These are phyloP conservation scores for Paulownia fortunei DNA, from an alignment of 257 asterid genomes.

Conservation along the genomic window DNA sequence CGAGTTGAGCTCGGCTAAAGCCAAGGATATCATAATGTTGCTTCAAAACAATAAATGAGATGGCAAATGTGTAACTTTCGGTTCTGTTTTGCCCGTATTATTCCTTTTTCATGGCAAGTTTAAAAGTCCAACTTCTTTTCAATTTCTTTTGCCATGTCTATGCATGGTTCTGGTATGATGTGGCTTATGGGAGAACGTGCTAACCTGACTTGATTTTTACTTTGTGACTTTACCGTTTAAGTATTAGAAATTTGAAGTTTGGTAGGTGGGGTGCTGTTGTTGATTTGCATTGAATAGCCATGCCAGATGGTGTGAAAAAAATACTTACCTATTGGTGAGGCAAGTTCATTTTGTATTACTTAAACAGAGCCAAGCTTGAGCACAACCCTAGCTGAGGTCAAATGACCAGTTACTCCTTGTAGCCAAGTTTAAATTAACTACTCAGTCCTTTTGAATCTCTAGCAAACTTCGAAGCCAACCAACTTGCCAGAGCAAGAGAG, in stretches of 20 bases:
- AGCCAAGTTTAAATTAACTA: constrained; percentile 3
- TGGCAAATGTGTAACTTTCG: background rate
- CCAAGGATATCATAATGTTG: background rate
- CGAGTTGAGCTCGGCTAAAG: background rate
- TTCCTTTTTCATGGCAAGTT: background rate
- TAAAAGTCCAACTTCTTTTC: background rate
- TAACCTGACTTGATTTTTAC: background rate
- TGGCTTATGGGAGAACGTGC: background rate
- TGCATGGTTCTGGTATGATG: background rate
- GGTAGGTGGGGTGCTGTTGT: background rate
- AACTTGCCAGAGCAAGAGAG: background rate
- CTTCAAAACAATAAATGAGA: background rate
- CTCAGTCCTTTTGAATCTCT: background rate
- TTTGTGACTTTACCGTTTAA: background rate
- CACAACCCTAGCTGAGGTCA: constrained; percentile 9
- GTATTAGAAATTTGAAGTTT: background rate
- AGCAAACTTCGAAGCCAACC: background rate
- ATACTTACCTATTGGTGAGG: background rate
- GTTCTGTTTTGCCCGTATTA: background rate
- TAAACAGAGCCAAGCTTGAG: background rate
- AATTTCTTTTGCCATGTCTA: background rate
- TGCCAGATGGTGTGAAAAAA: background rate
- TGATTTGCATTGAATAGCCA: background rate
- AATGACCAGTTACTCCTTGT: constrained; percentile 10
- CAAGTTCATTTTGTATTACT: background rate